phyloP scores from a whole-genome alignment of 768 basidiomycete genomes.

The Mycena belliarum region DNA sequence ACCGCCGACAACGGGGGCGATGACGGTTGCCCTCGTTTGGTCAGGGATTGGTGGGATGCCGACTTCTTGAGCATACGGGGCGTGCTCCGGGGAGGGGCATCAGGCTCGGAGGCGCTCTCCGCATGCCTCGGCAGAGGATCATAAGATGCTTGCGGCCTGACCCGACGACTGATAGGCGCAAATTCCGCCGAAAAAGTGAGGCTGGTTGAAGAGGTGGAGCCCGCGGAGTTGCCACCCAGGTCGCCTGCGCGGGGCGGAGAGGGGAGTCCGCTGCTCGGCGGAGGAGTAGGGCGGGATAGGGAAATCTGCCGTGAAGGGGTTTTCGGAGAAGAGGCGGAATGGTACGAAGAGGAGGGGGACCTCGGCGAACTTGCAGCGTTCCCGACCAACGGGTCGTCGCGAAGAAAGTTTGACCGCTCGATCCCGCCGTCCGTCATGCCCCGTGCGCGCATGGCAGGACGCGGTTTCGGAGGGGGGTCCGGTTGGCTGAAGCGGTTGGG shows the following conservation, averaged over 20 bases:
- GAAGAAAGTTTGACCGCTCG: conserved; percentile 36
- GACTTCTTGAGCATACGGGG: conserved; percentile 51
- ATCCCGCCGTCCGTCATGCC: conserved; percentile 48
- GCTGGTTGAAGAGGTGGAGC: conserved; percentile 35
- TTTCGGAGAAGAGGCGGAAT: conserved; percentile 29
- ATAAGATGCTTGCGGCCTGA: conserved; percentile 1
- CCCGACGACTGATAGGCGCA: conserved; percentile 4
- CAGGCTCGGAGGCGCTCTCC: conserved; percentile 21
- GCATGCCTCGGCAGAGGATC: not conserved
- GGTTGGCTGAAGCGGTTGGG: conserved; percentile 37
- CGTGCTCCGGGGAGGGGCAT: conserved; percentile 12
- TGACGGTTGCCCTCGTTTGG: conserved; percentile 34
- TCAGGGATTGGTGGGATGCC: conserved; percentile 57
- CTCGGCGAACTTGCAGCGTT: conserved; percentile 24
- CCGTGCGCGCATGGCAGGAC: conserved; percentile 47
- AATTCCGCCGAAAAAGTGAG: conserved; percentile 41
- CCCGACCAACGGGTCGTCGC: conserved; percentile 14
- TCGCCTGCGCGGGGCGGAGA: conserved; percentile 36
- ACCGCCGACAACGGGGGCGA: conserved; percentile 29
- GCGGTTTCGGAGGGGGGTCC: conserved; percentile 29
- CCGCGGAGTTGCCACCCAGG: conserved; percentile 1
- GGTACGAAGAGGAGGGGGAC: conserved; percentile 30
- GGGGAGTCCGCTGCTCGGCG: conserved; percentile 50
- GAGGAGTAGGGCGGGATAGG: conserved; percentile 47
- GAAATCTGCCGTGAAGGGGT: conserved; percentile 46